Evolutionary conservation across 2,329 filamentous ascomycete species (phyloP), one percentile per base, ranked within the genome.

Genomic region (Alternaria tenuissima): DNA sequence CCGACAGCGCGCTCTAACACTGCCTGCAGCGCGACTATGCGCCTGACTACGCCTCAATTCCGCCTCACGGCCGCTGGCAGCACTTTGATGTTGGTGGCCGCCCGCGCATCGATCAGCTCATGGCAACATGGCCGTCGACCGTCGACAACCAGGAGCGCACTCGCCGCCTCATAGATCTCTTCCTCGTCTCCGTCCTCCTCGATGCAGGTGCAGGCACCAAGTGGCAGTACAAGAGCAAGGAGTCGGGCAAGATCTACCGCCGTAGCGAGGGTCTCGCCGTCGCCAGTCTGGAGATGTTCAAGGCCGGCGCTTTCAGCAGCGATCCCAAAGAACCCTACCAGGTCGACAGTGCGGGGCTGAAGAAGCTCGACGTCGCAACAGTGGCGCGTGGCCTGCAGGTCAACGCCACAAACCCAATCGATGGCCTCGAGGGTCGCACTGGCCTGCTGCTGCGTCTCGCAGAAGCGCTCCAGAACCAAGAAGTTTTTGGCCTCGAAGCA

Each of bases 161-260:
- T 60, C 88, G 91, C 64, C 86, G 92, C 63, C 80, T 94, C 63
- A 85, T 94, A 61, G 91, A 94, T 69, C 84, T 94, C 36, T 94
- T 93, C 80, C 81, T 93, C 42, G 82, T 95, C 64, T 94, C 92
- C 51, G 92, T 95, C 7, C 82, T 96, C 51, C 85, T 96, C 8
- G 92, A 96, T 74, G 92, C 95, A 5, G 95, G 95, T 41, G 93
- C 95, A 2, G 95, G 95, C 41, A 94, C 89, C 3, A 86, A 88
- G 67, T 99, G 95, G 95, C 90, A 89, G 68, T 99, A 97, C 82
- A 95, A 92, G 82, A 96, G 93, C 75, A 89, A 89, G 64, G 93
- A 96, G 74, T 96, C 93, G 65, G 93, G 92, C 57, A 90, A 89
- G 63, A 79, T 91, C 41, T 98, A 94, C 79, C 85, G 88, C 53